Percentiles rank a stretch among this genome's conserved stretches.
Evolutionary conservation across 148 eudicot genomes (phyloP).

Genomic region (Fallopia convolvulus): DNA sequence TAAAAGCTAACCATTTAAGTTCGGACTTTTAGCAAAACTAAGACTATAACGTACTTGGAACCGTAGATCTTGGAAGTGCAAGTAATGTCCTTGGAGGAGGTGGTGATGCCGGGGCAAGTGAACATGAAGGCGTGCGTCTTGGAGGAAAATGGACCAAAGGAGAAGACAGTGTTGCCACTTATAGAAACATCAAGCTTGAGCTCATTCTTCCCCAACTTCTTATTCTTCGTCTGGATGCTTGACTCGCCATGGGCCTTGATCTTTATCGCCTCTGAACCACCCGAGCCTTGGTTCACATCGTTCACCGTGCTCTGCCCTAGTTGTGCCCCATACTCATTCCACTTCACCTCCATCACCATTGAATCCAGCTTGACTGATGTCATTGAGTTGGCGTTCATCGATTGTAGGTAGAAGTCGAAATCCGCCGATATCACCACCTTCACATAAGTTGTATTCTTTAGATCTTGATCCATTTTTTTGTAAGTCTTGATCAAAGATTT

Average conservation of each 20-base stretch:
- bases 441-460: neutral
- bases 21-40: too few species aligned
- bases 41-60: constrained; percentile 11
- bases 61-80: constrained; percentile 28
- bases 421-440: constrained; percentile 23
- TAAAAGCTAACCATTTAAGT: too few species aligned
- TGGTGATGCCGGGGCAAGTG: constrained; percentile 21
- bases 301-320: constrained; percentile 25
- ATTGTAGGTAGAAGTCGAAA: constrained; percentile 19
- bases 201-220: constrained; percentile 14
- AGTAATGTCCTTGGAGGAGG: constrained; percentile 11
- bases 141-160: constrained; percentile 24
- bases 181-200: constrained; percentile 26
- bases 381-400: constrained; percentile 23
- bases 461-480: neutral
- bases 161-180: constrained; percentile 28
- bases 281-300: constrained; percentile 16
- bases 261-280: constrained; percentile 16
- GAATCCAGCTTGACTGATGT: constrained; percentile 19
- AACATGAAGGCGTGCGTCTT: constrained; percentile 23
- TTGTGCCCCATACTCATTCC: constrained; percentile 26
- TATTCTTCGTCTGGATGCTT: constrained; percentile 17
- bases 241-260: constrained; percentile 28
- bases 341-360: constrained; percentile 26
- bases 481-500: too few species aligned